Conservation (phyloP, 2,329 filamentous ascomycete species). For the Paraphoma sp. region DNA sequence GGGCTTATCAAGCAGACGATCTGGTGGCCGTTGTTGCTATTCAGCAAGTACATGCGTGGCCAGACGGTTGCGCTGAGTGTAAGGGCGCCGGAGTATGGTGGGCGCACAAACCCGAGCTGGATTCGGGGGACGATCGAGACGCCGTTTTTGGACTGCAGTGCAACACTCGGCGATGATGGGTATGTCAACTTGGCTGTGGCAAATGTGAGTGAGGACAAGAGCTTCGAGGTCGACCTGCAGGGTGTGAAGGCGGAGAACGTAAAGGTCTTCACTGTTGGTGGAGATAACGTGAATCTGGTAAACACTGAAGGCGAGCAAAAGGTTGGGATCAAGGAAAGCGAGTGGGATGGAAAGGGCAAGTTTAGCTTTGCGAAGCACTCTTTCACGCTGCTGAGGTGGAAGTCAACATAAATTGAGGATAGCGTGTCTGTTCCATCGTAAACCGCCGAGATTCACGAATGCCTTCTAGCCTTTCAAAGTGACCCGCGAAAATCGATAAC, state of each 20-base stretch:
- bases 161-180: slow-evolving; percentile 65
- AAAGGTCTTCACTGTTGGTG: slow-evolving; percentile 69
- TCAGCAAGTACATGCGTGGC: slow-evolving; percentile 76
- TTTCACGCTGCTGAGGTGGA: slow-evolving; percentile 70
- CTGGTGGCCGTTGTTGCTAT: slow-evolving; percentile 77
- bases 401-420: slow-evolving; percentile 20
- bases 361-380: slow-evolving; percentile 75
- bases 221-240: slow-evolving; percentile 65
- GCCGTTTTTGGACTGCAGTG: slow-evolving; percentile 74
- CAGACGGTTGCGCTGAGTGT: slow-evolving; percentile 72
- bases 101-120: slow-evolving; percentile 71
- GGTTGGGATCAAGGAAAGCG: slow-evolving; percentile 66
- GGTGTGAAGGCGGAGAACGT: slow-evolving; percentile 60
- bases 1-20: slow-evolving; percentile 74
- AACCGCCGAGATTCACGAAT: no score
- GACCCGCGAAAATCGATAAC: no score
- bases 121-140: slow-evolving; percentile 70
- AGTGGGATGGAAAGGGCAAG: slow-evolving; percentile 67
- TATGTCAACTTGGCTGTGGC: slow-evolving; percentile 73
- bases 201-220: slow-evolving; percentile 69
- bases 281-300: slow-evolving; percentile 61
- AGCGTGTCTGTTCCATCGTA: background rate
- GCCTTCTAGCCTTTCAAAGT: no score
- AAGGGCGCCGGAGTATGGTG: slow-evolving; percentile 67
- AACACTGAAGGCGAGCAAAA: slow-evolving; percentile 70